These are phyloP conservation scores for Umbelopsis vinacea DNA, from an alignment of 192 early-diverging fungal species.

Conservation along the genomic window DNA sequence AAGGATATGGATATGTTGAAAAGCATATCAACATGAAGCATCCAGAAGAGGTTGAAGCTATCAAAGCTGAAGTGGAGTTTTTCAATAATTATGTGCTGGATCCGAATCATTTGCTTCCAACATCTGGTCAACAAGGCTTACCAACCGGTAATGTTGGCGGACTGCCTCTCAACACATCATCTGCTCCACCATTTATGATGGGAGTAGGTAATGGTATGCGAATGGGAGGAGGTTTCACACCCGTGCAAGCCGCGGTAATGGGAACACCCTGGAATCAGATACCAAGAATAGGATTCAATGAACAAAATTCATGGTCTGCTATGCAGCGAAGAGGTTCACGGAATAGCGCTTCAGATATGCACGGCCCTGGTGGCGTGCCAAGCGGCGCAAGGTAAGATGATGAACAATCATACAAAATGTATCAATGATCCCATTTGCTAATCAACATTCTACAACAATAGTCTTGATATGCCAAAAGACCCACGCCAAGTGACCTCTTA, in stretches of 20 bases:
- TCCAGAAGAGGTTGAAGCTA: conserved; percentile 64
- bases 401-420: neutral
- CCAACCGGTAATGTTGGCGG: neutral
- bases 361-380: conserved; percentile 19
- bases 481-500: conserved; percentile 85
- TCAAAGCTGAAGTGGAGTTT: conserved; percentile 70
- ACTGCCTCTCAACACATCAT: neutral
- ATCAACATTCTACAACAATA: neutral
- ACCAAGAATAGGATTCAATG: conserved; percentile 63
- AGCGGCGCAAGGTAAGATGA: neutral
- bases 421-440: neutral
- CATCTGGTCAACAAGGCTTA: conserved; percentile 5
- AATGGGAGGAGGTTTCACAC: conserved; percentile 39
- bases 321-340: conserved; percentile 8
- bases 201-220: conserved; percentile 25
- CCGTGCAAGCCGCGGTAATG: conserved; percentile 44
- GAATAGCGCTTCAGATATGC: conserved; percentile 11
- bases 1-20: conserved; percentile 89
- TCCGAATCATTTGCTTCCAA: conserved; percentile 72
- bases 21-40: conserved; percentile 96
- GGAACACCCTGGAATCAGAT: conserved; percentile 62
- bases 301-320: neutral
- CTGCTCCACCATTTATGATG: conserved; percentile 33
- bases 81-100: conserved; percentile 93
- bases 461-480: conserved; percentile 51